A percentile compares a stretch with the other conserved stretches of the same genome.
Evolutionary conservation across 495 filamentous ascomycete genomes (phyloP).

Genomic region (Aspergillus homomorphus): DNA sequence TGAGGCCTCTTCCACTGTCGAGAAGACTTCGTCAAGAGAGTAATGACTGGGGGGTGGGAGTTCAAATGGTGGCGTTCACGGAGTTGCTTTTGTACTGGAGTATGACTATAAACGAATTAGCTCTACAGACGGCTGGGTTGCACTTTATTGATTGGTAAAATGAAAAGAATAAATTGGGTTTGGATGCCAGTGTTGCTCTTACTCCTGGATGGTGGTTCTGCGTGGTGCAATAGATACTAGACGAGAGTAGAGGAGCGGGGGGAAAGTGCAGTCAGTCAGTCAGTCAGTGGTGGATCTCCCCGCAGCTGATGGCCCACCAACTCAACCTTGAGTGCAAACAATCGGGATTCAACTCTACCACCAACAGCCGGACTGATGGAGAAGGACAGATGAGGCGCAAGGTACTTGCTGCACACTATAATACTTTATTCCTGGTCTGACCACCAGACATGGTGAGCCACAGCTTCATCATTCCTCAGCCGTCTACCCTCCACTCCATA

Average conservation of each 20-base stretch:
- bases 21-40: background rate
- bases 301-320: constrained; percentile 26
- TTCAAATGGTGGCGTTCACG: no score
- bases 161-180: background rate
- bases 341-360: background rate
- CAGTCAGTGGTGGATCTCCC: constrained; percentile 23
- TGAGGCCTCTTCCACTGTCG: background rate
- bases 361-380: constrained; percentile 2
- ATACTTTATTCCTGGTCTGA: no score
- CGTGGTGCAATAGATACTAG: no score
- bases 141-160: no score
- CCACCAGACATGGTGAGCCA: no score
- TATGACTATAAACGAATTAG: background rate
- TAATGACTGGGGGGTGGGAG: background rate
- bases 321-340: background rate
- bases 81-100: background rate
- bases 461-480: no score
- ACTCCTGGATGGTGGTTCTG: no score
- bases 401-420: no score
- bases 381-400: no score
- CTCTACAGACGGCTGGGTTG: no score
- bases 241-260: no score
- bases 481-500: background rate
- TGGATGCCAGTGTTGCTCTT: background rate
- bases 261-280: no score